Percentiles rank a stretch among this genome's conserved stretches.
phyloP scores from a whole-genome alignment of 2,329 filamentous ascomycete species.

The Fusarium pseudocircinatum region DNA sequence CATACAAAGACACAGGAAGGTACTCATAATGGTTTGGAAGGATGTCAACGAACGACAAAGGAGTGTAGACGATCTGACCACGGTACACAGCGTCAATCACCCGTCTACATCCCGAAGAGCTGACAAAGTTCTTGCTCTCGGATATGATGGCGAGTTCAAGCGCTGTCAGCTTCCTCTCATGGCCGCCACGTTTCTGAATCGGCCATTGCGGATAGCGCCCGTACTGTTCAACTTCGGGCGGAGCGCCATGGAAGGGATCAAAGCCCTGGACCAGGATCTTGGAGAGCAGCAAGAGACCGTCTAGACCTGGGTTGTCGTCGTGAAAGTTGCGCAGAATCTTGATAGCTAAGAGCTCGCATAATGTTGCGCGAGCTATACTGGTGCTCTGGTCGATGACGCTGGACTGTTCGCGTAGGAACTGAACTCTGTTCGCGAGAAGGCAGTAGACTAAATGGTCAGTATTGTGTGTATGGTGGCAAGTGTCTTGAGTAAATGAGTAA shows the following conservation, averaged over 20 bases:
- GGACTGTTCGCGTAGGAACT: constrained; percentile 73
- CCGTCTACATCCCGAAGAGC: constrained; percentile 71
- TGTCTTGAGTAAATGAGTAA: too few species aligned
- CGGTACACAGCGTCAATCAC: constrained; percentile 75
- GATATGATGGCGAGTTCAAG: constrained; percentile 78
- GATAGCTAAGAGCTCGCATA: constrained; percentile 74
- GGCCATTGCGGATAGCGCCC: constrained; percentile 54
- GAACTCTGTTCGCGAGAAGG: constrained; percentile 74
- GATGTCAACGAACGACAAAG: constrained; percentile 74
- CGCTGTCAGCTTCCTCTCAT: constrained; percentile 68
- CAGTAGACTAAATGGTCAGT: constrained; percentile 64
- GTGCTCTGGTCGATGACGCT: constrained; percentile 73
- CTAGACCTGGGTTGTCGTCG: constrained; percentile 69
- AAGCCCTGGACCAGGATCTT: constrained; percentile 75
- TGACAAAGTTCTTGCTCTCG: constrained; percentile 73
- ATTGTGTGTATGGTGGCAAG: neutral
- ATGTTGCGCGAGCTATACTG: constrained; percentile 70
- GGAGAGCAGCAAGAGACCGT: constrained; percentile 70
- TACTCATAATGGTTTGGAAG: constrained; percentile 77
- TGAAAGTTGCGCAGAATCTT: constrained; percentile 72
- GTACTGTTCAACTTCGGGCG: constrained; percentile 62
- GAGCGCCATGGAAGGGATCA: constrained; percentile 75
- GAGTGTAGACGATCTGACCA: constrained; percentile 74
- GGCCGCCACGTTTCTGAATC: constrained; percentile 51
- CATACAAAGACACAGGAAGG: constrained; percentile 73